Evolutionary conservation across 306 rosid species (phyloP), one percentile per base, ranked within the genome.

Genomic region (Prunus armeniaca): DNA sequence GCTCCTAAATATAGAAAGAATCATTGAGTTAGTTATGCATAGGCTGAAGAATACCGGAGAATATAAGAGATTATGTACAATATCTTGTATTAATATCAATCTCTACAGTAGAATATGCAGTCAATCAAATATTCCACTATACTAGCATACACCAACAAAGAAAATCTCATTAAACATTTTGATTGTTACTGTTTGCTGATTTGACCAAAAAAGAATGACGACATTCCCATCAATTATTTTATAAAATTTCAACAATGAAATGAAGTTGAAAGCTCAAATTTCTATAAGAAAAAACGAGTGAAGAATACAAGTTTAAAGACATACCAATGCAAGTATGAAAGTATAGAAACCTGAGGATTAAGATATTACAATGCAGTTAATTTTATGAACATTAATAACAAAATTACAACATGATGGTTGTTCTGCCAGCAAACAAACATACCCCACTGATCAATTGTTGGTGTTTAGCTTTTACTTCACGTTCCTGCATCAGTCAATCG

Each of bases 381-480:
- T 74, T 46, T 54, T 49, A 56, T 30, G 49, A 55, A 49, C 22
- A 57, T 11, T 54, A 27, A 12, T 11, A 72, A 78, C 75, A 67
- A 73, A 28, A 32, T 54, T 67, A 67, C 46, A 71, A 72, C 57
- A 20, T 30, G 57, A 67, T 45, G 57, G 71, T 72, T 51, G 57
- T 25, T 74, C 65, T 71, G 12, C 43, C 65, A 27, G 69, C 52
- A 25, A 73, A 79, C 41, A 30, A 75, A 82, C 81, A 72, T 86
- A 92, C 98, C 90, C 98, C 97, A 49, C 98, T 95, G 76, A 94
- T 95, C 82, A 95, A 82, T 69, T 95, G 98, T 65, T 95, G 98
- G 79, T 95, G 97, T 78, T 95, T 92, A 51, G 98, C 96, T 86
- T 90, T 95, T 72, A 93, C 97, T 89, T 95, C 98, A 45, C 96